Base-by-base conservation (phyloP, 768 basidiomycete genomes). In the Pleurotus djamor region DNA sequence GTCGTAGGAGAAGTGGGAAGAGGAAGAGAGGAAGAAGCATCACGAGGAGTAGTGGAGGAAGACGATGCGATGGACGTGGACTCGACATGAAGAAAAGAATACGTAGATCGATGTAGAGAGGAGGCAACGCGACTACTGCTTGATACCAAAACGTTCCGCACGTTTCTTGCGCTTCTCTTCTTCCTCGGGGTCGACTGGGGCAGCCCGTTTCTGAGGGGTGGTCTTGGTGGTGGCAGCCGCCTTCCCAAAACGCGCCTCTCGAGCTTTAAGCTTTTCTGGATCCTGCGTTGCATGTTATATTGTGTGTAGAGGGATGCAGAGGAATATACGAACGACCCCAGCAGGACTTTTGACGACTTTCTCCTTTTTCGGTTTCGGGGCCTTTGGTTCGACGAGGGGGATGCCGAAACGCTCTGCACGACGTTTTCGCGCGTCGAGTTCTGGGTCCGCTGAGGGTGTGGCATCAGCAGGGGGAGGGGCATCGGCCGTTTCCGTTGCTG, bases 351-450 rank as follows among this genome's bases (percentile, higher is more conserved):
- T 59, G 35, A 37, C 60, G 32, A 67, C 44, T 16, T 60, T 62
- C 61, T 61, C 68, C 60, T 35, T 60, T 58, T 43, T 65, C 64
- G 16, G 63, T 43, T 9, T 70, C 69, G 38, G 69, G 2, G 50
- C 71, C 69, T 48, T 69, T 61, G 4, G 67, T 59, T 32, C 81
- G 77, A 87, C 81, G 6, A 87, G 65, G 3, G 86, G 81, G n/a
- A 87, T 84, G 35, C 86, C 86, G 63, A 91, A 90, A n/a, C 89
- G 83, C 14, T 77, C 85, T 4, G 88, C 88, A 44, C 89, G 83
- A 45, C 78, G 74, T 66, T 74, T 83, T 56, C 85, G 83, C 64
- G 78, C 86, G 63, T 81, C 85, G 8, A 77, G 69, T 55, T 89
- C 88, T 28, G 71, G 59, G 60, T 87, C 85, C 21, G 68, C 76